These are phyloP conservation scores for Ochromonas danica DNA, from an alignment of 108 stramenopile genomes.

Conservation along the genomic window DNA sequence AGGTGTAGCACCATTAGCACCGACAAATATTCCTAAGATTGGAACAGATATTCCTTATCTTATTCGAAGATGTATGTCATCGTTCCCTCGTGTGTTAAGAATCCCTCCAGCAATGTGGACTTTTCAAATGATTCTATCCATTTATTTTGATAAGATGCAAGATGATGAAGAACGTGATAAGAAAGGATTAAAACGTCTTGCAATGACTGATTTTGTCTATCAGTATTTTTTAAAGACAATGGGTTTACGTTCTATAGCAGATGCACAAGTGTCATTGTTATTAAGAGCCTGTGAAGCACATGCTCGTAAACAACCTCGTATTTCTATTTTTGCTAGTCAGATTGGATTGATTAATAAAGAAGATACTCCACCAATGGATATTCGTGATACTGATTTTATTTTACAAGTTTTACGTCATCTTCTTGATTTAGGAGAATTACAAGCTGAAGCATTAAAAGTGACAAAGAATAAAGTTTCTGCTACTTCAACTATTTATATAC, in stretches of 20 bases:
- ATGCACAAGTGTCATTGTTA: constrained; percentile 3
- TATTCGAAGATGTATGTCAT: not conserved
- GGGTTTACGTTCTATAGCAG: constrained; percentile 4
- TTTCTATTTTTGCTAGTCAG: constrained; percentile 22
- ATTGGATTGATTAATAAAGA: constrained; percentile 23
- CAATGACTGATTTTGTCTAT: not conserved
- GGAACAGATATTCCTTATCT: not conserved
- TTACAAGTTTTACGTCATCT: not conserved
- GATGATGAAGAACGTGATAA: not conserved
- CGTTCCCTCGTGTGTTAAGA: constrained; percentile 18
- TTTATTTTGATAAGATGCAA: constrained; percentile 19
- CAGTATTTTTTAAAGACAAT: not conserved
- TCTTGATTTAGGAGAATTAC: constrained; percentile 3
- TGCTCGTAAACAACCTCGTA: not conserved
- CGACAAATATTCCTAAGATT: not conserved
- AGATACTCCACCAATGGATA: constrained; percentile 19
- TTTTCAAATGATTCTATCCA: constrained; percentile 29
- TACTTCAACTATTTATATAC: no score
- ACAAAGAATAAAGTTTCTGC: no score
- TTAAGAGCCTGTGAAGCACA: constrained; percentile 24
- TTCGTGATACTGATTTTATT: constrained; percentile 36
- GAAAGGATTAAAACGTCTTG: no score
- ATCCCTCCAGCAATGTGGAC: constrained; percentile 26
- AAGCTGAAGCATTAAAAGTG: not conserved
- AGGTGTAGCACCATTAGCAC: not conserved